Evolutionary conservation across 306 rosid species (phyloP).

Genomic region (Neltuma alba): DNA sequence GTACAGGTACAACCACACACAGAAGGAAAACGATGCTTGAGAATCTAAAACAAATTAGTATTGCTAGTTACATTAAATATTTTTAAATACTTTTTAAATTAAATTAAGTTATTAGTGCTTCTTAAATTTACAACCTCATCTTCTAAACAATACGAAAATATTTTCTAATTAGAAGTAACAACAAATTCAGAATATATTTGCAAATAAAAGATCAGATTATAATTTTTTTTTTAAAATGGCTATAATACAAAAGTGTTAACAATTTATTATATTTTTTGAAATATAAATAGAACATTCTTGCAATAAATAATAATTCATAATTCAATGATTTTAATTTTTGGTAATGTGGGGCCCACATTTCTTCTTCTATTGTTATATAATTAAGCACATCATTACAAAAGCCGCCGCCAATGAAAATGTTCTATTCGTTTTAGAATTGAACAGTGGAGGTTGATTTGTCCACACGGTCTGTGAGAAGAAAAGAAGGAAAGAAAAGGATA

Average conservation of each 20-base stretch:
- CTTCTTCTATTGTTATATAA: background rate
- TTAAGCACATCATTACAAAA: background rate
- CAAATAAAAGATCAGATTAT: too few species aligned
- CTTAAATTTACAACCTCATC: background rate
- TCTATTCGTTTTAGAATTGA: background rate
- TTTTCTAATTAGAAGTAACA: too few species aligned
- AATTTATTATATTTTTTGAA: too few species aligned
- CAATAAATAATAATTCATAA: too few species aligned
- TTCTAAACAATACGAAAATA: background rate
- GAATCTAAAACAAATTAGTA: background rate
- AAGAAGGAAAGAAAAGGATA: slow-evolving; percentile 57
- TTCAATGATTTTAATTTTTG: too few species aligned
- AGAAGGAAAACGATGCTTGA: background rate
- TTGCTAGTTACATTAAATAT: background rate
- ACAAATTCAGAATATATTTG: too few species aligned
- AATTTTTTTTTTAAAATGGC: background rate
- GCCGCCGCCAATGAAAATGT: background rate
- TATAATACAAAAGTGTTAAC: background rate
- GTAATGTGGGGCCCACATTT: too few species aligned
- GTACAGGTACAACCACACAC: background rate
- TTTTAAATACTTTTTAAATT: background rate
- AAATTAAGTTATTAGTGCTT: background rate
- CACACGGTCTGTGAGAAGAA: slow-evolving; percentile 52
- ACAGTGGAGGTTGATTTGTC: slow-evolving; percentile 1
- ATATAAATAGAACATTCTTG: too few species aligned